A percentile compares a stretch with the other conserved stretches of the same genome.
Conservation (phyloP, 75 land plant genomes). For the Sequoiadendron giganteum region DNA sequence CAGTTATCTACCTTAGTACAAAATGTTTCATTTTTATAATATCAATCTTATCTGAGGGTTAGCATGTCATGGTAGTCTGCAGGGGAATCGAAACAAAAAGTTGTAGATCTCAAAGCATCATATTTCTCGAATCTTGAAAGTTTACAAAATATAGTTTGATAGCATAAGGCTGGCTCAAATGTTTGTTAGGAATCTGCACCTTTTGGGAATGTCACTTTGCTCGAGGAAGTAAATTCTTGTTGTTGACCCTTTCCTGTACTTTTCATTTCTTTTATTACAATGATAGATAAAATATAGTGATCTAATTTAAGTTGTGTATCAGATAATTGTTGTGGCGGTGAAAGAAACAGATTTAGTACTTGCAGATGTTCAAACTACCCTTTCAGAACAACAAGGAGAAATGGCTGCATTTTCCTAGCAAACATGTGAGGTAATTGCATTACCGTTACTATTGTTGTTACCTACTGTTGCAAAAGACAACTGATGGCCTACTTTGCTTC, state of each 20-base stretch:
- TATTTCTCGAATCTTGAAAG: slow-evolving; percentile 53
- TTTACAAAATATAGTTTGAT: slow-evolving; percentile 49
- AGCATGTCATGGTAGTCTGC: neutral
- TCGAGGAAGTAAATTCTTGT: slow-evolving; percentile 43
- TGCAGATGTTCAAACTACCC: slow-evolving; percentile 34
- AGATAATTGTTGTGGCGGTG: slow-evolving; percentile 37
- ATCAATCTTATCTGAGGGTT: slow-evolving; percentile 15
- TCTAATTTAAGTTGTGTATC: slow-evolving; percentile 10
- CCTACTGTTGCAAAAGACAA: neutral
- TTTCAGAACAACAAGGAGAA: slow-evolving; percentile 49
- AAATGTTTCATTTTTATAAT: neutral
- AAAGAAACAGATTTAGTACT: slow-evolving; percentile 37
- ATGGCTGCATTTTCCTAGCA: slow-evolving; percentile 56
- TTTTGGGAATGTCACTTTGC: slow-evolving; percentile 28
- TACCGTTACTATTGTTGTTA: neutral
- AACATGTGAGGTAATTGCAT: slow-evolving; percentile 44
- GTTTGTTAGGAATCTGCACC: slow-evolving; percentile 31
- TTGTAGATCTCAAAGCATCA: slow-evolving; percentile 28
- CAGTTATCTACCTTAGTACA: neutral
- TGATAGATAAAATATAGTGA: neutral
- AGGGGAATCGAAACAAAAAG: slow-evolving; percentile 37
- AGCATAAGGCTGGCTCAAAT: slow-evolving; percentile 48
- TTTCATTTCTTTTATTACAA: neutral
- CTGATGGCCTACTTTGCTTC: neutral
- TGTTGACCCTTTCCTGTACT: neutral